Evolutionary conservation across 2,329 filamentous ascomycete species (phyloP), one percentile per base, ranked within the genome.

Genomic region (Blastomyces parvus): DNA sequence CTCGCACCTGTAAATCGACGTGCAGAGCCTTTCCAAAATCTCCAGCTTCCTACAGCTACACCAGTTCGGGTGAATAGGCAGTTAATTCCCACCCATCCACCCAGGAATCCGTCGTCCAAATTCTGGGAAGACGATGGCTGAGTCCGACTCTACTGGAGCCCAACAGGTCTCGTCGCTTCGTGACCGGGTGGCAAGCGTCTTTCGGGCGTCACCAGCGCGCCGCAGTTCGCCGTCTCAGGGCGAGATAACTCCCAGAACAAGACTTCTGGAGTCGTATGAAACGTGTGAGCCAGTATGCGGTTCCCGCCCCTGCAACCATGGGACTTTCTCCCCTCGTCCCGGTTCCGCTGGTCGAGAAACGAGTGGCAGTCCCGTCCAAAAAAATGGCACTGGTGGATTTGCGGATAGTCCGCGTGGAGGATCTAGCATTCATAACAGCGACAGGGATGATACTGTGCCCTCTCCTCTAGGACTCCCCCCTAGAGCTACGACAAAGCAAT

Each of bases 281-380:
- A 72, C 71, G 46, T 69, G 66, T 30, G 68, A 73, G 19, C 74
- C 74, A 44, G 66, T 71, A 9, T 78, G 76, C 58, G 77, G 77
- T 58, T 69, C 76, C 58, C 75, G 73, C 36, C 72, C 74, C 48
- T 90, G 87, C 78, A 82, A 83, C 69, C 88, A 94, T 76, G 90
- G 89, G 69, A 89, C 88, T 19, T 90, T 92, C 71, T 91, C 89
- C 53, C 87, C 89, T 25, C 48, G 60, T 3, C 60, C 60, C 7
- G 38, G 59, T 46, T 82, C 88, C 0, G 84, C 82, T 62, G 78
- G 76, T 62, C 72, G 72, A 9, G 71, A 72, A 42, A 74, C 71
- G 40, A 66, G 69, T 42, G 70, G 69, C 30, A 70, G 68, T 30
- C 70, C 70, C 33, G 68, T 71, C 22, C 71, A 69, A 44, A 67